Percentiles rank a stretch among this genome's conserved stretches.
These are phyloP conservation scores for Colletotrichum sp. DNA, from an alignment of 2,329 filamentous ascomycete genomes.

Conservation along the genomic window DNA sequence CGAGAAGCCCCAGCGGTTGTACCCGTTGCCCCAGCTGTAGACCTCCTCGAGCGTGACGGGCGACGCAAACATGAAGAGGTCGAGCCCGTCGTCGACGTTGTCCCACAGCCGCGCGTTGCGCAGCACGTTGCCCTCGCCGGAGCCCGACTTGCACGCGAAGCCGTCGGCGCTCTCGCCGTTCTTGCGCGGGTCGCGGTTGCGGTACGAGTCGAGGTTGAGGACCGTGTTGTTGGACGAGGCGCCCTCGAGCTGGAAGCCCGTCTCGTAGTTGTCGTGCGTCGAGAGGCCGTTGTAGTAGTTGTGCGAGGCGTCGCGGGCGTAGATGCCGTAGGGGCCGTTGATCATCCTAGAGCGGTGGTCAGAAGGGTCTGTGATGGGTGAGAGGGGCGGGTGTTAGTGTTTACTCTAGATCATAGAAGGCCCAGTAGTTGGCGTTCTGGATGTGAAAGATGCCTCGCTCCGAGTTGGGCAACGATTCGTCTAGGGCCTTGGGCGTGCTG, in stretches of 20 bases:
- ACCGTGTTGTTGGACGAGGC: constrained; percentile 37
- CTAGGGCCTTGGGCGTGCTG: constrained; percentile 43
- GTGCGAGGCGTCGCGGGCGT: constrained; percentile 34
- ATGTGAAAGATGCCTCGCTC: constrained; percentile 51
- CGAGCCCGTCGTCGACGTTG: constrained; percentile 53
- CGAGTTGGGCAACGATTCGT: constrained; percentile 38
- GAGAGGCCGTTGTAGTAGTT: constrained; percentile 35
- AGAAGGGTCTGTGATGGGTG: not conserved
- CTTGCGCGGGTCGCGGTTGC: constrained; percentile 49
- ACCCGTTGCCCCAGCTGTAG: constrained; percentile 49
- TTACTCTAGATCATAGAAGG: constrained; percentile 41
- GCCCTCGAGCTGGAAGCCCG: constrained; percentile 37
- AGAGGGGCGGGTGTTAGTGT: not conserved
- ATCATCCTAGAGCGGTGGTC: constrained; percentile 24
- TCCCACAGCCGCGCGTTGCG: constrained; percentile 50
- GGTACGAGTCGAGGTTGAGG: constrained; percentile 44
- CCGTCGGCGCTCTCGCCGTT: constrained; percentile 54
- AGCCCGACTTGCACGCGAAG: constrained; percentile 50
- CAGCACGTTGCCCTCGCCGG: constrained; percentile 48
- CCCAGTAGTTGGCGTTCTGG: constrained; percentile 47
- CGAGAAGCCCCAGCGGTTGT: constrained; percentile 46
- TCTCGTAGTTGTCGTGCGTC: constrained; percentile 40
- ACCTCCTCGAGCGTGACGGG: constrained; percentile 46
- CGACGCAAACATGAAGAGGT: constrained; percentile 45
- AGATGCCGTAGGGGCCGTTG: constrained; percentile 38